Evolutionary conservation across 352 stramenopile species (phyloP).

Genomic region (Globisporangium solare): DNA sequence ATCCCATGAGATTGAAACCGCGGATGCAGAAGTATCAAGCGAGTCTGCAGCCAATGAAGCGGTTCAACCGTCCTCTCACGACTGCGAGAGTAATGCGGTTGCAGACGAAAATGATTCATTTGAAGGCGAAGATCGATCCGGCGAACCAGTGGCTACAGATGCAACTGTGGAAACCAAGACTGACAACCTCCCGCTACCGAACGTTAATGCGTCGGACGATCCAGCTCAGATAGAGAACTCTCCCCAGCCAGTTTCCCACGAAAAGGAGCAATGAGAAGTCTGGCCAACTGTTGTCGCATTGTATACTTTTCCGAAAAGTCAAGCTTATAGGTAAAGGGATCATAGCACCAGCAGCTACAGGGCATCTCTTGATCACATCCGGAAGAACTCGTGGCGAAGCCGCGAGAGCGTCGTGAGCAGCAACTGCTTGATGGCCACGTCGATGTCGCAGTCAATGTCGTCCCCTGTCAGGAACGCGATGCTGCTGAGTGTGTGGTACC

Average conservation of each 20-base stretch:
- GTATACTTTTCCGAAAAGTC: neutral
- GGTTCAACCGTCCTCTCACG: neutral
- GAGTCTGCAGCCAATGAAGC: neutral
- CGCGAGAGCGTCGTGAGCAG: slow-evolving; percentile 64
- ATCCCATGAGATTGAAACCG: neutral
- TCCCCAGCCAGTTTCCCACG: neutral
- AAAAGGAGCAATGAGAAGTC: too few species aligned
- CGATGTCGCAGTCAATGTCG: slow-evolving; percentile 37
- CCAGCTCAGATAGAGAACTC: neutral
- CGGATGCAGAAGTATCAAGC: neutral
- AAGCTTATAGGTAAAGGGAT: neutral
- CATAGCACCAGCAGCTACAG: neutral
- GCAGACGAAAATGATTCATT: neutral
- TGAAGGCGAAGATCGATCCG: neutral
- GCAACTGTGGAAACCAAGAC: neutral
- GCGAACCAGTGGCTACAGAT: neutral
- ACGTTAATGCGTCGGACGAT: neutral
- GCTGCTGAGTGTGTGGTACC: slow-evolving; percentile 71
- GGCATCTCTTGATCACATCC: slow-evolving; percentile 44
- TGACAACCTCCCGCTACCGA: neutral
- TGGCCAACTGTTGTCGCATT: neutral
- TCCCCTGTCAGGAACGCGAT: slow-evolving; percentile 81
- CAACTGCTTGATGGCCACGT: slow-evolving; percentile 31
- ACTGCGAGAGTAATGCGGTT: neutral
- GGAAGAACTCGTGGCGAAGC: slow-evolving; percentile 75